Conservation (phyloP, 2,329 filamentous ascomycete genomes). For the Talaromyces sp. region DNA sequence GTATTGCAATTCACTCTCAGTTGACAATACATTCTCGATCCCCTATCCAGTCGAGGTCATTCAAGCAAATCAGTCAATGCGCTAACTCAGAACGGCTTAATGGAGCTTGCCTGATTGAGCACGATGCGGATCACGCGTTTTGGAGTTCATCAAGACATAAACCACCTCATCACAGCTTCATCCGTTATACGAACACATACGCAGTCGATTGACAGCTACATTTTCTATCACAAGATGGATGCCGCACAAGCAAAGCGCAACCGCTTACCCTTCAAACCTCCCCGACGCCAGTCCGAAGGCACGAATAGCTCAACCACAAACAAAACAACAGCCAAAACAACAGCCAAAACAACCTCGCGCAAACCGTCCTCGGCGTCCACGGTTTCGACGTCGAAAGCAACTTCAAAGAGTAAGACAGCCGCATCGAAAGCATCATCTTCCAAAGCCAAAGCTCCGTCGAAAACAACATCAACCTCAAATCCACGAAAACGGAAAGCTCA, state of each 20-base stretch:
- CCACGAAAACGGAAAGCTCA: constrained; percentile 16
- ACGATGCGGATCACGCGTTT: constrained; percentile 10
- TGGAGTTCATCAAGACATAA: background rate
- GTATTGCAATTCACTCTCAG: background rate
- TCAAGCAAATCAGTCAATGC: background rate
- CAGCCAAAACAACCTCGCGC: constrained; percentile 23
- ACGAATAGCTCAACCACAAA: constrained; percentile 22
- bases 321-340: constrained; percentile 25
- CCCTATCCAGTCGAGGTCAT: too few species aligned
- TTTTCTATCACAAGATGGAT: background rate
- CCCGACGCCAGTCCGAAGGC: constrained; percentile 33
- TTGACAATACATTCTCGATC: background rate
- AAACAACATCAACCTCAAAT: constrained; percentile 21
- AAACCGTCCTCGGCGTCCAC: constrained; percentile 15
- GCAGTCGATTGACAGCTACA: background rate
- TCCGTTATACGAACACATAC: too few species aligned
- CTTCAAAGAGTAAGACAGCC: background rate
- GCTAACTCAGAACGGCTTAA: constrained; percentile 1
- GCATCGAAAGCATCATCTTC: constrained; percentile 20
- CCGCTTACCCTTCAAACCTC: constrained; percentile 45
- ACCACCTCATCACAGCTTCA: background rate
- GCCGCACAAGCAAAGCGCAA: constrained; percentile 32
- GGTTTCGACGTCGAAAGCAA: constrained; percentile 3
- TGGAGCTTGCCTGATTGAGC: constrained; percentile 10
- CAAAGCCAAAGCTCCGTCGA: constrained; percentile 9